Conservation (phyloP, 345 rosid genomes). For the Geranium brycei region DNA sequence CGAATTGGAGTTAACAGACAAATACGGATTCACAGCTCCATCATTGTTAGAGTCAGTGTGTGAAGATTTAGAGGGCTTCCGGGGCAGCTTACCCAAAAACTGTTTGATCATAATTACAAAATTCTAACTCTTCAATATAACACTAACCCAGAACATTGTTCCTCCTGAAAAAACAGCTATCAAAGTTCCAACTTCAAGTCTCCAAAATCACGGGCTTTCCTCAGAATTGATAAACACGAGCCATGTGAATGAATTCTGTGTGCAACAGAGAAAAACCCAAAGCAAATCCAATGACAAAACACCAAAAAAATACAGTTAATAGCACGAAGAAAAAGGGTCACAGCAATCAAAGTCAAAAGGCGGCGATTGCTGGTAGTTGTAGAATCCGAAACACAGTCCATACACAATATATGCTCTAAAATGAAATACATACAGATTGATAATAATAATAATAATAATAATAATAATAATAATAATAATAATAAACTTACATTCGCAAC, state of each 20-base stretch:
- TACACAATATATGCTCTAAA: neutral
- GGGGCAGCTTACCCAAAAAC: conserved; percentile 2
- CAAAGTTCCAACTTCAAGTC: neutral
- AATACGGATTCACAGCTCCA: conserved; percentile 1
- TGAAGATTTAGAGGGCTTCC: conserved; percentile 5
- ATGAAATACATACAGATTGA: neutral
- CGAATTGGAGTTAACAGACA: conserved; percentile 5
- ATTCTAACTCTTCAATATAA: neutral
- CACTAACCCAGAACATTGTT: neutral
- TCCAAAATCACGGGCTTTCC: neutral
- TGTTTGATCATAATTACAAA: conserved; percentile 5
- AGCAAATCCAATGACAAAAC: neutral
- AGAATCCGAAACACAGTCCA: neutral
- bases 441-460: too few relatives aligned
- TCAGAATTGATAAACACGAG: neutral
- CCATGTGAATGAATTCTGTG: neutral
- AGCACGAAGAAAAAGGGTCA: neutral
- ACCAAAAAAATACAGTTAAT: neutral
- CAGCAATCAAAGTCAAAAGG: neutral
- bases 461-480: too few relatives aligned
- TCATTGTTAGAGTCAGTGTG: conserved; percentile 5
- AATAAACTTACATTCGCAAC: neutral
- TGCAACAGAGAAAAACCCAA: neutral
- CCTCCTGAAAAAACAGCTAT: neutral
- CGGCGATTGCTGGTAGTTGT: neutral